A percentile compares a stretch with the other conserved stretches of the same genome.
Conservation (phyloP, 768 basidiomycete species). For the Suillus paluster region DNA sequence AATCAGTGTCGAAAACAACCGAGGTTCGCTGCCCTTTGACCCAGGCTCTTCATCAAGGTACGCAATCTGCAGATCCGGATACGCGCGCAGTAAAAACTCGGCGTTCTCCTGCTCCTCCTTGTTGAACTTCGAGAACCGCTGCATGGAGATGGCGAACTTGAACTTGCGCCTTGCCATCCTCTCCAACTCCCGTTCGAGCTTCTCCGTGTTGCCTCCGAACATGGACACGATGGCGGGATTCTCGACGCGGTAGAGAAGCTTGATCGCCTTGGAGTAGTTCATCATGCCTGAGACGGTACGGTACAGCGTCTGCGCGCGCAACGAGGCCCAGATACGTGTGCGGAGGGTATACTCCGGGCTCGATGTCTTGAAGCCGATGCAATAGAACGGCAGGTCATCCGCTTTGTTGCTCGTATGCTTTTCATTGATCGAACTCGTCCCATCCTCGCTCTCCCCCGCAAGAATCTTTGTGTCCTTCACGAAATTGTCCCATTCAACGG, state of each 20-base stretch:
- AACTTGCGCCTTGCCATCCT: conserved; percentile 97
- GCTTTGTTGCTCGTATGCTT: conserved; percentile 64
- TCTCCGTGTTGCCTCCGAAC: conserved; percentile 96
- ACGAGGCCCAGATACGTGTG: conserved; percentile 98
- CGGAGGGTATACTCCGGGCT: conserved; percentile 98
- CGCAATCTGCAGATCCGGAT: conserved; percentile 97
- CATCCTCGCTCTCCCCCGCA: conserved; percentile 84
- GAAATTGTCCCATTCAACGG: conserved; percentile 99
- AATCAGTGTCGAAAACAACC: conserved; percentile 90
- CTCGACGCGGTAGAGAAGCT: conserved; percentile 97
- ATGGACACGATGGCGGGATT: conserved; percentile 97
- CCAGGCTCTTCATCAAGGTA: conserved; percentile 96
- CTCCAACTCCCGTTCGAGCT: conserved; percentile 93
- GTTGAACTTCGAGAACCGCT: conserved; percentile 98
- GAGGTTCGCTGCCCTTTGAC: conserved; percentile 85
- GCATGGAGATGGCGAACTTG: conserved; percentile 98
- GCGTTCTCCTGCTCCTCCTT: conserved; percentile 99
- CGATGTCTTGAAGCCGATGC: conserved; percentile 98
- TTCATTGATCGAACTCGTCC: conserved; percentile 61
- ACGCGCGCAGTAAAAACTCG: conserved; percentile 95
- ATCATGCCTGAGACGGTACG: conserved; percentile 99
- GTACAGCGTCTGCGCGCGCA: conserved; percentile 97
- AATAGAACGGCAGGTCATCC: conserved; percentile 98
- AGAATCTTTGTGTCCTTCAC: conserved; percentile 99
- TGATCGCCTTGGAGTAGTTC: conserved; percentile 99